Evolutionary conservation across 2,329 filamentous ascomycete species (phyloP), one percentile per base, ranked within the genome.

Genomic region (Alternaria alternata): DNA sequence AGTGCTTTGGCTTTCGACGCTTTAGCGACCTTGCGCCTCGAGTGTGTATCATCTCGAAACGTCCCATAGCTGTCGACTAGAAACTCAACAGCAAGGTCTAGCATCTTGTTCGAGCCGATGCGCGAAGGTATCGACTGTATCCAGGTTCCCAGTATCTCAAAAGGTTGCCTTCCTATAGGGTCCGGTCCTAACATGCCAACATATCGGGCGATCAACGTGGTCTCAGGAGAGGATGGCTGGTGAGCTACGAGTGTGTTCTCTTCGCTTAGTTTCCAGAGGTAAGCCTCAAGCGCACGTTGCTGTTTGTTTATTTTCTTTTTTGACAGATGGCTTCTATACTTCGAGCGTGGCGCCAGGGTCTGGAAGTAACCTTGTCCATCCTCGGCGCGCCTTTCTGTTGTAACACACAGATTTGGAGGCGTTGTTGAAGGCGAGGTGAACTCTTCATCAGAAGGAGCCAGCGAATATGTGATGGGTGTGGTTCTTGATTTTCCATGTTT

Each of bases 61-160:
- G 70, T 67, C 1, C 57, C 63, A 39, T 71, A 63, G 46, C 70
- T 73, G 11, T 71, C 59, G 11, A 71, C 51, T 1, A 74, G 54
- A 42, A 71, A 75, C 39, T 75, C 70, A 7, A 68, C 65, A 11
- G 72, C 73, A 28, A 73, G 64, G 54, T 75, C 73, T 16, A 75
- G 61, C 57, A 70, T 66, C 6, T 49, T 28, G 41, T 62, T 75
- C 1, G 54, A 65, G 3, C 73, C 73, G 12, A 75, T 65, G 8
- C 72, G 69, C 3, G 71, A 66, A 26, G 72, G 73, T 57, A 75
- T 71, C 0, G 72, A 70, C 53, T 66, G 52, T 18, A 73, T 70
- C 69, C 70, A 75, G 3, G 69, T 67, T 7, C 73, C 73, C 14
- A 75, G 46, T 8, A 74, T 70, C 2, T 66, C 65, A 18, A 74